Percentiles rank a stretch among this genome's conserved stretches.
Evolutionary conservation across 129 eudicot genomes (phyloP).

Genomic region (Lonicera japonica): DNA sequence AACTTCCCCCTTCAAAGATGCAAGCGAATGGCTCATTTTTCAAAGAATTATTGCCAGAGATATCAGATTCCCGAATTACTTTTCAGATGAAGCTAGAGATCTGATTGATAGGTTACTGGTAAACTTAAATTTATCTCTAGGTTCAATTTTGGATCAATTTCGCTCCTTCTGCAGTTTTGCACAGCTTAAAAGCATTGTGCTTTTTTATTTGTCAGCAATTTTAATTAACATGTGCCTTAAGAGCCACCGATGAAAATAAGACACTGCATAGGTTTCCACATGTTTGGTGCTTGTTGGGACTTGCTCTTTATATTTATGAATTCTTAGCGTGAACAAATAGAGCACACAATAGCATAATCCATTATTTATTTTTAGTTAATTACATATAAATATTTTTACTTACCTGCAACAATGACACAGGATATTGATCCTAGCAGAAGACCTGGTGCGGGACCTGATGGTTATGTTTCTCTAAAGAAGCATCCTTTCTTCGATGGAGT

Average conservation of each 20-base stretch:
- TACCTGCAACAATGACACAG: slow-evolving; percentile 29
- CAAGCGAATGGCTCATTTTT: slow-evolving; percentile 96
- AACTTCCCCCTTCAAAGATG: slow-evolving; percentile 94
- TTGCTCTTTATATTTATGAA: too few relatives aligned
- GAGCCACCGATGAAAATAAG: too few relatives aligned
- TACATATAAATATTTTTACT: not conserved
- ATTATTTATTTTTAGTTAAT: too few relatives aligned
- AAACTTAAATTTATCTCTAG: slow-evolving; percentile 9
- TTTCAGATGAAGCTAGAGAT: slow-evolving; percentile 75
- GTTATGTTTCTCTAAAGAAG: slow-evolving; percentile 64
- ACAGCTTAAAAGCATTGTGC: not conserved
- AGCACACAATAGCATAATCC: too few relatives aligned
- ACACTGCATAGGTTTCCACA: too few relatives aligned
- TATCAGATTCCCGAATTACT: slow-evolving; percentile 77
- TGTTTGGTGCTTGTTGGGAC: too few relatives aligned
- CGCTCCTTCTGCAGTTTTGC: not conserved
- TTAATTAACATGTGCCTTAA: too few relatives aligned
- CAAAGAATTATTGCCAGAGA: slow-evolving; percentile 90
- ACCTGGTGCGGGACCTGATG: slow-evolving; percentile 94
- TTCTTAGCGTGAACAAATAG: too few relatives aligned
- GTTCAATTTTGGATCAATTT: not conserved
- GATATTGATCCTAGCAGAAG: slow-evolving; percentile 77
- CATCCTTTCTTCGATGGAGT: slow-evolving; percentile 82
- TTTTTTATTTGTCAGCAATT: not conserved
- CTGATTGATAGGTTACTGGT: slow-evolving; percentile 81